Evolutionary conservation across 257 asterid genomes (phyloP).

Genomic region (Mitragyna speciosa): DNA sequence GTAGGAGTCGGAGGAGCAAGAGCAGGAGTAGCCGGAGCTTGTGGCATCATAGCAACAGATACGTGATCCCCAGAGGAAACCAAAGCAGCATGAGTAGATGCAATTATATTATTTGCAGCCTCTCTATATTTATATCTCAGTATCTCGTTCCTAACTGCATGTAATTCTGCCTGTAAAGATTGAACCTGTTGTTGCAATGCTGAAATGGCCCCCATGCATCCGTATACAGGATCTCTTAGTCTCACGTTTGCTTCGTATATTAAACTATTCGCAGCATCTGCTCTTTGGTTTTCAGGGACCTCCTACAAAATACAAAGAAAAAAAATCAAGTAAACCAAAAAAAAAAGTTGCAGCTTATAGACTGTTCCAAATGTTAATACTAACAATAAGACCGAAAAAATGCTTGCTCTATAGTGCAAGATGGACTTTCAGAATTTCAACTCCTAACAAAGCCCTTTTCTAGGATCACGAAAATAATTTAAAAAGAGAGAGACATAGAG

Average conservation of each 20-base stretch:
- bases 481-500: neutral
- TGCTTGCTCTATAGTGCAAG: no score
- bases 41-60: slow-evolving; percentile 65
- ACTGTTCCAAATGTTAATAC: no score
- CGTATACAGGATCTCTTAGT: slow-evolving; percentile 84
- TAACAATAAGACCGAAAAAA: no score
- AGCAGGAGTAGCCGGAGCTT: slow-evolving; percentile 59
- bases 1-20: slow-evolving; percentile 40
- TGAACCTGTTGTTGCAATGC: slow-evolving; percentile 80
- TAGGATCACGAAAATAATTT: no score
- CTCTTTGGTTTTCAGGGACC: slow-evolving; percentile 70
- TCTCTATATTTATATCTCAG: slow-evolving; percentile 70
- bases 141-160: slow-evolving; percentile 69
- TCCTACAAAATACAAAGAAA: slow-evolving; percentile 42
- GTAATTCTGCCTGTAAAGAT: slow-evolving; percentile 65
- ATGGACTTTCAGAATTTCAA: no score
- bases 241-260: slow-evolving; percentile 91
- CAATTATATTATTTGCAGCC: slow-evolving; percentile 60
- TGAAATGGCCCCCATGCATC: slow-evolving; percentile 96
- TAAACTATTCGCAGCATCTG: slow-evolving; percentile 86
- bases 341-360: neutral
- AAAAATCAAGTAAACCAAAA: neutral
- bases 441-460: no score
- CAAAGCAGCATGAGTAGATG: slow-evolving; percentile 54
- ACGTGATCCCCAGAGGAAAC: slow-evolving; percentile 30